A percentile compares a stretch with the other conserved stretches of the same genome.
Evolutionary conservation across 2,329 filamentous ascomycete species (phyloP).

Genomic region (Drechslerella stenobrocha): DNA sequence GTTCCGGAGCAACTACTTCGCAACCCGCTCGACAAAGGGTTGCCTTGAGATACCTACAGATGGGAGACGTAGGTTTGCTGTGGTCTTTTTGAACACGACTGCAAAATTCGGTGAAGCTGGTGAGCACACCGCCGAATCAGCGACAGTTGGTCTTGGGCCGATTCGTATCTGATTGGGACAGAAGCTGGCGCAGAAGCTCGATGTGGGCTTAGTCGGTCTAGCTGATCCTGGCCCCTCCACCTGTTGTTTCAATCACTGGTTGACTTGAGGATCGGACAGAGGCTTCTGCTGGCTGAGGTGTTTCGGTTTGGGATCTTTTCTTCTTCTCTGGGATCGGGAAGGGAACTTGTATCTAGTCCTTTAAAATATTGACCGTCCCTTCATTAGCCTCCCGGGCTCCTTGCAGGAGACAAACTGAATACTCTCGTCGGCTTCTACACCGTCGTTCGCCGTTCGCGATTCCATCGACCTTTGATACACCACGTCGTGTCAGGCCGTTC

Average conservation of each 20-base stretch:
- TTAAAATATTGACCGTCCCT: constrained; percentile 38
- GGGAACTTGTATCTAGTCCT: constrained; percentile 4
- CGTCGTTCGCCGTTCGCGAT: background rate
- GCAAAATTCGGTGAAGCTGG: background rate
- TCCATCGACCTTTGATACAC: constrained; percentile 11
- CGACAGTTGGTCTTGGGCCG: constrained; percentile 13
- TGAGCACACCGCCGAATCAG: constrained; percentile 14
- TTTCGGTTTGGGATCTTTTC: constrained; percentile 19
- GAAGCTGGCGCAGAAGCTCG: constrained; percentile 9
- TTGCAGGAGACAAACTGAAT: constrained; percentile 9
- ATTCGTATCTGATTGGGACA: constrained; percentile 36
- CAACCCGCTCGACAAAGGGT: constrained; percentile 4
- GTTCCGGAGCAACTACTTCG: too few relatives aligned
- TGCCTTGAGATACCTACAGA: background rate
- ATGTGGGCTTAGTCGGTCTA: constrained; percentile 28
- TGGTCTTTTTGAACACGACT: background rate
- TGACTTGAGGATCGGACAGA: constrained; percentile 26
- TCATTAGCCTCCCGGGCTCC: background rate
- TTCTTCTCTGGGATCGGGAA: background rate
- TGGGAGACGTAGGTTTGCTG: background rate
- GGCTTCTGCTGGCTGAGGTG: constrained; percentile 14
- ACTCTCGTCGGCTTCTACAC: background rate
- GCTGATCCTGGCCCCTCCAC: constrained; percentile 32
- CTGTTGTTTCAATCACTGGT: constrained; percentile 25
- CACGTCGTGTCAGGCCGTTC: constrained; percentile 5